Conservation (phyloP, 306 rosid genomes). For the Trifolium subterraneum region DNA sequence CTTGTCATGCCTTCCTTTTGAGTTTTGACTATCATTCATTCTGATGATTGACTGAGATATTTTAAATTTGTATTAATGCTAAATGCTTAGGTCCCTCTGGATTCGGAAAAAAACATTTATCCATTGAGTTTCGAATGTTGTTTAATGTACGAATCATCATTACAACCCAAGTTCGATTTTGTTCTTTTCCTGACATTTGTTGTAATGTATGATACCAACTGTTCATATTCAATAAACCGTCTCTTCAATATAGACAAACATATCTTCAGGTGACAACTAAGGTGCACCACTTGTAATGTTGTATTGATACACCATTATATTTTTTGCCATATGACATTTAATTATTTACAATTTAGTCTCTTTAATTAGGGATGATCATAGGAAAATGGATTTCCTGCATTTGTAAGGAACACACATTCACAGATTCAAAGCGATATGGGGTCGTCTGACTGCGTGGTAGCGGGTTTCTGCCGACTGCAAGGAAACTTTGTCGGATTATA, state of each 20-base stretch:
- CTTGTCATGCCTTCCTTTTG: not conserved
- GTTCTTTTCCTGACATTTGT: not conserved
- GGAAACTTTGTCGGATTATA: no score
- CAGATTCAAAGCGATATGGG: no score
- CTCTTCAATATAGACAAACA: no score
- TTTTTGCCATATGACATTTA: not conserved
- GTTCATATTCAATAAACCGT: not conserved
- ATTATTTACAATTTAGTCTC: no score
- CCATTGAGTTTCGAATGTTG: not conserved
- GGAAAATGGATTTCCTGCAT: no score
- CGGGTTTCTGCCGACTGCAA: no score
- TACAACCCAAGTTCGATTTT: not conserved
- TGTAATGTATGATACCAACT: not conserved
- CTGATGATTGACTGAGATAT: not conserved
- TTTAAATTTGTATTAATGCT: not conserved
- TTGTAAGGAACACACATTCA: no score
- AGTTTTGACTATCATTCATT: not conserved
- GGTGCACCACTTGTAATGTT: not conserved
- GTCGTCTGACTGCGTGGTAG: no score
- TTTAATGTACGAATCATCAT: not conserved
- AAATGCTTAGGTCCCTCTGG: slow-evolving; percentile 9
- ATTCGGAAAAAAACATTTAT: not conserved
- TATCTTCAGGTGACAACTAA: not conserved
- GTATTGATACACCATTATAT: not conserved
- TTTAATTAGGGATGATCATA: not conserved